Evolutionary conservation across 2,329 filamentous ascomycete species (phyloP).

Genomic region (Fonsecaea multimorphosa): DNA sequence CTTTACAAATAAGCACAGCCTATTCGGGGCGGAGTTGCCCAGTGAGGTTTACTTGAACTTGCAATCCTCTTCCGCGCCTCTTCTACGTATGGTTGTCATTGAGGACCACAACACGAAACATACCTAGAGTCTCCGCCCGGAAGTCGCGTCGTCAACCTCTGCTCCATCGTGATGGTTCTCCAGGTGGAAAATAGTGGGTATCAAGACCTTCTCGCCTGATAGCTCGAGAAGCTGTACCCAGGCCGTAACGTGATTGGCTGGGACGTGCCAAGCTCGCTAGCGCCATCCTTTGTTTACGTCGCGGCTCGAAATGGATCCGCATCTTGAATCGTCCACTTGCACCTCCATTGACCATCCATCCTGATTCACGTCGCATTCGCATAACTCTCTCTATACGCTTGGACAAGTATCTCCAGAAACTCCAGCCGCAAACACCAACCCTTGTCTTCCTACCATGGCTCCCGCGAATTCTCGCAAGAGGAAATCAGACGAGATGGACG

Average conservation of each 20-base stretch:
- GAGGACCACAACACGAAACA: conserved; percentile 53
- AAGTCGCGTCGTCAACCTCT: conserved; percentile 37
- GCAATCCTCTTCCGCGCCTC: conserved; percentile 41
- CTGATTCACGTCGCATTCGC: neutral
- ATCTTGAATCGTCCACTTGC: neutral
- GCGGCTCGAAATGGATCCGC: conserved; percentile 1
- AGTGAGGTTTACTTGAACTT: no score
- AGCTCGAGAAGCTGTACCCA: neutral
- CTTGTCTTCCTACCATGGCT: conserved; percentile 44
- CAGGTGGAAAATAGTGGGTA: conserved; percentile 62
- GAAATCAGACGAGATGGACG: conserved; percentile 48
- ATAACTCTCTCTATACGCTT: neutral
- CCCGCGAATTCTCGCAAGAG: conserved; percentile 46
- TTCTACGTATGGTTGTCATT: conserved; percentile 40
- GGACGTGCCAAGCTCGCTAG: neutral
- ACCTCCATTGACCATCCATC: neutral
- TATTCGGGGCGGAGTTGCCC: no score
- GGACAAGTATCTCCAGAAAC: neutral
- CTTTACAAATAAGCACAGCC: no score
- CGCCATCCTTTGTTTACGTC: neutral
- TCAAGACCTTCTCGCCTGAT: neutral
- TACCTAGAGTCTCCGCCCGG: conserved; percentile 49
- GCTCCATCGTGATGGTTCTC: conserved; percentile 52
- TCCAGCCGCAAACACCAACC: neutral
- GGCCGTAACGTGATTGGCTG: neutral